Evolutionary conservation across 768 basidiomycete genomes (phyloP), one percentile per base, ranked within the genome.

Genomic region (Tephrocybe sp.): DNA sequence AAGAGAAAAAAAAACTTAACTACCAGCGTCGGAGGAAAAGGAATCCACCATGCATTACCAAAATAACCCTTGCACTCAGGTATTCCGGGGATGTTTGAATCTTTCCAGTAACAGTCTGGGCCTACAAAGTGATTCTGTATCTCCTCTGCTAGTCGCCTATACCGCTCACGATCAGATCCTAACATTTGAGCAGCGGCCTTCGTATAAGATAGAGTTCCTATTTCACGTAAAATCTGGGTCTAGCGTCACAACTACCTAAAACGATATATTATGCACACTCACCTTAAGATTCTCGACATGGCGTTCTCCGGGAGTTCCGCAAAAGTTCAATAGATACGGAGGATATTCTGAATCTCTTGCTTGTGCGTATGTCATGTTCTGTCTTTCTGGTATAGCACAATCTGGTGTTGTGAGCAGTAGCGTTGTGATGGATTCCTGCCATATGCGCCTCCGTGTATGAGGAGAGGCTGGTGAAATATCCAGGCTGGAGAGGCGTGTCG

Each of bases 251-350:
- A 23, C 40, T 38, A 49, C 15, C 29, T 36, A 25, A 16, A 37
- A 22, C 3, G 7, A 38, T 18, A 12, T 9, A 19, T 6, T 19
- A 34, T 7, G 12, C 18, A 23, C 13, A 29, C 42, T 52, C 34
- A 84, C 88, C 78, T 89, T 90, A 45, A 91, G 66, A 58, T 89
- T 88, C 63, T 91, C 89, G 0, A 82, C 80, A 51, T 88, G 84
- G 52, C 89, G 67, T 61, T 90, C 89, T 10, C 74, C 84, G 0
- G 83, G 82, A 1, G 76, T 74, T 3, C 84, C 85, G 12, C 61
- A 47, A 57, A 90, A 91, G 38, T 74, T 61, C 21, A 89, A 66
- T 1, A 91, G 72, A 61, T 86, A 90, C 0, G 89, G 88, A 3
- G 88, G 82, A 61, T 75, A 84, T 42, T 78, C 77, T 0, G 70